Evolutionary conservation across 805 yeast species (phyloP).

Genomic region (Isabelozyma rhagii): DNA sequence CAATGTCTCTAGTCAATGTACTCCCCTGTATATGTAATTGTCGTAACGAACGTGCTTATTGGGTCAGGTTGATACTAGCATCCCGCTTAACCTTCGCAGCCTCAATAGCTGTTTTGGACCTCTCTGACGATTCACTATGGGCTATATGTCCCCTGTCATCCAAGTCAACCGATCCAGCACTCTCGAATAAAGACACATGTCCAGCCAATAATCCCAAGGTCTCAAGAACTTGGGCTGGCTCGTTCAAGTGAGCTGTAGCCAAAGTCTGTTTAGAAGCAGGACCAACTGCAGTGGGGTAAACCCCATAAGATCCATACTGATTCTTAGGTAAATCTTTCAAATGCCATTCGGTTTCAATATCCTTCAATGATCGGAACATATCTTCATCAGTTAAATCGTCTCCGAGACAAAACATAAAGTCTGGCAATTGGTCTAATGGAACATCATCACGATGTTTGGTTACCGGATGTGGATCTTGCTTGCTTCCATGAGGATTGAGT

Average conservation of each 20-base stretch:
- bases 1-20: too few species aligned
- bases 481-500: slow-evolving; percentile 56
- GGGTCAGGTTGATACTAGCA: background rate
- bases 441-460: slow-evolving; percentile 21
- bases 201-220: slow-evolving; percentile 79
- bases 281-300: slow-evolving; percentile 88
- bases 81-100: slow-evolving; percentile 19
- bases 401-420: slow-evolving; percentile 85
- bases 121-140: slow-evolving; percentile 42
- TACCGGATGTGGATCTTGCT: slow-evolving; percentile 38
- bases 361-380: slow-evolving; percentile 80
- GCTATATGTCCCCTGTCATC: slow-evolving; percentile 75
- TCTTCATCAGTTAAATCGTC: slow-evolving; percentile 98
- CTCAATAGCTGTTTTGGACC: slow-evolving; percentile 36
- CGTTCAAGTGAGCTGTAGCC: slow-evolving; percentile 81
- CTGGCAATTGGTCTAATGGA: slow-evolving; percentile 56
- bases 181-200: slow-evolving; percentile 73
- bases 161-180: slow-evolving; percentile 70
- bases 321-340: slow-evolving; percentile 48
- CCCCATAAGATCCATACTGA: slow-evolving; percentile 52
- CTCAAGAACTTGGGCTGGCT: slow-evolving; percentile 81
- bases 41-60: background rate
- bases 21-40: too few species aligned
- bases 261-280: slow-evolving; percentile 84
- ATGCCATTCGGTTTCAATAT: slow-evolving; percentile 43